phyloP scores from a whole-genome alignment of 2,329 filamentous ascomycete species.

The Diaporthe ampelina region DNA sequence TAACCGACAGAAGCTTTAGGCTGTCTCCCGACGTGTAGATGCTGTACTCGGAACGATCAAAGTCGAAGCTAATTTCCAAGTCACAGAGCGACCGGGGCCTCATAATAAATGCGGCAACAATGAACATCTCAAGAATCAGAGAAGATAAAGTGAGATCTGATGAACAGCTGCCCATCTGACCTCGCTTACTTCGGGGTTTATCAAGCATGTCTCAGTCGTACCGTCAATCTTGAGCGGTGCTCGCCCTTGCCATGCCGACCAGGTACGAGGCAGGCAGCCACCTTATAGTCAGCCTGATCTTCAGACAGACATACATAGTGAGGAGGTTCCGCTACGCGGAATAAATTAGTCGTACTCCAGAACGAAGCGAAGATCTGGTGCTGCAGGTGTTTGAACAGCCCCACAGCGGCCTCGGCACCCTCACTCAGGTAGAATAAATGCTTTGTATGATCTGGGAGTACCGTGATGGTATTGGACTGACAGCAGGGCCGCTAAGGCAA shows the following conservation, averaged over 20 bases:
- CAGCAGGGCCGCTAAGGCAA: neutral
- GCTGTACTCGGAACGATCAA: too few relatives aligned
- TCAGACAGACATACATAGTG: neutral
- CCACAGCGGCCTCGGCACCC: neutral
- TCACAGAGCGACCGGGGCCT: too few relatives aligned
- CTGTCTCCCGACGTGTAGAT: too few relatives aligned
- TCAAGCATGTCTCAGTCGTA: neutral
- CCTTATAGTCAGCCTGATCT: neutral
- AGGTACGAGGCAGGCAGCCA: neutral
- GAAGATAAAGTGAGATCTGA: too few relatives aligned
- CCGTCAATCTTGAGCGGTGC: neutral
- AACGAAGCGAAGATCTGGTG: slow-evolving; percentile 45
- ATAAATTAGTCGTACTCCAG: slow-evolving; percentile 43
- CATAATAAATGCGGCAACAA: too few relatives aligned
- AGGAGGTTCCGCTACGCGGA: slow-evolving; percentile 44
- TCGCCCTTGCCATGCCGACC: neutral
- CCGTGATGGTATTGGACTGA: slow-evolving; percentile 43
- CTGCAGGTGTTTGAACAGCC: slow-evolving; percentile 43
- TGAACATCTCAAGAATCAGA: too few relatives aligned
- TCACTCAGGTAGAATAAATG: slow-evolving; percentile 46
- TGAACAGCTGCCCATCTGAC: too few relatives aligned
- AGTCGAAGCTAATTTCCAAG: too few relatives aligned
- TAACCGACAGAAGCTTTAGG: too few relatives aligned
- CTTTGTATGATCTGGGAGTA: slow-evolving; percentile 43
- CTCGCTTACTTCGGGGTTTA: neutral